phyloP scores from a whole-genome alignment of 495 filamentous ascomycete genomes.

The Penicillium ucsense region DNA sequence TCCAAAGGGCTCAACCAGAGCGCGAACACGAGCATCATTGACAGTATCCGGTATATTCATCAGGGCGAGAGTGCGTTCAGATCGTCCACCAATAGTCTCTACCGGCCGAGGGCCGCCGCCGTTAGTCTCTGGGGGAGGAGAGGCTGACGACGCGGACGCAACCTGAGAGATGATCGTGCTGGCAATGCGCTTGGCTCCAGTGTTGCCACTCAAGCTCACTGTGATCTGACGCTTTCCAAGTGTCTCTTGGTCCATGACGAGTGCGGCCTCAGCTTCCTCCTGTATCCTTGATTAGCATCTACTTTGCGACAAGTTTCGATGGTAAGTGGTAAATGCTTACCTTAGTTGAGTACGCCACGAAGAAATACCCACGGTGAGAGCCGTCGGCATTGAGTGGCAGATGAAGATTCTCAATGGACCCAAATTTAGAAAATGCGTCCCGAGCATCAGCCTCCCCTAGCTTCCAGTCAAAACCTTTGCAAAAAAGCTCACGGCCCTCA shows the following conservation, averaged over 20 bases:
- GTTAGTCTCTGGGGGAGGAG: conserved; percentile 29
- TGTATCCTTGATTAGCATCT: conserved; percentile 12
- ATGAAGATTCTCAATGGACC: conserved; percentile 58
- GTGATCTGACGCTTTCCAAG: conserved; percentile 59
- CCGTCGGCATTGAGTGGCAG: conserved; percentile 56
- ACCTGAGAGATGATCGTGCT: conserved; percentile 33
- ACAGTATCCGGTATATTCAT: conserved; percentile 57
- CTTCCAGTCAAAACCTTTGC: conserved; percentile 60
- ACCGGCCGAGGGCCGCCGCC: conserved; percentile 15
- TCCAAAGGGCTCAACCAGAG: conserved; percentile 50
- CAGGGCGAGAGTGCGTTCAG: conserved; percentile 45
- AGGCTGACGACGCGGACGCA: conserved; percentile 19
- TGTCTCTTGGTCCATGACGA: conserved; percentile 59
- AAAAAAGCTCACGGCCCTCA: conserved; percentile 80
- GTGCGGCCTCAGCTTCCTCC: conserved; percentile 58
- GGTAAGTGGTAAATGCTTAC: conserved; percentile 18
- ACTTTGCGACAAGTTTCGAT: neutral
- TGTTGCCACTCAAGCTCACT: conserved; percentile 50
- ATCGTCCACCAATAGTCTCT: conserved; percentile 30
- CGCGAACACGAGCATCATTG: conserved; percentile 52
- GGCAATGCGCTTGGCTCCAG: conserved; percentile 37
- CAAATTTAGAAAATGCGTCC: conserved; percentile 63
- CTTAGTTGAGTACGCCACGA: conserved; percentile 65
- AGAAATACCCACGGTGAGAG: conserved; percentile 62
- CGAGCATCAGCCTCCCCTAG: conserved; percentile 58